Base-by-base conservation (phyloP, 108 stramenopile species). In the Fragilariopsis cylindrus region DNA sequence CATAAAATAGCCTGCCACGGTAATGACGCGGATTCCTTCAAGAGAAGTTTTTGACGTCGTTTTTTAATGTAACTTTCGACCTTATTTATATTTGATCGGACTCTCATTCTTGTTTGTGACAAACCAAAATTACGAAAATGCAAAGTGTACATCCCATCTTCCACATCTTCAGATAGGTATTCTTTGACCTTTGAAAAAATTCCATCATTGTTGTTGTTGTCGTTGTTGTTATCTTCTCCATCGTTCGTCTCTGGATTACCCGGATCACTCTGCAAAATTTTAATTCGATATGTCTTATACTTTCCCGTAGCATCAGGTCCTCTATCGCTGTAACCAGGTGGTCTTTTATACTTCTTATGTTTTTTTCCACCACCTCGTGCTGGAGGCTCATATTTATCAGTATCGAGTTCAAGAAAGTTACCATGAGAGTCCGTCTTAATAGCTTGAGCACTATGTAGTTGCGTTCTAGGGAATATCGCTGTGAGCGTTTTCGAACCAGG, bases 261-360 rank as follows among this genome's bases (percentile, higher is more conserved):
- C 57, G 70, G 55, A 48, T 57, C 46, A 80, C 75, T 21, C 19
- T 44, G 19, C 41, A 55, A 55, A 48, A 89, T 43, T 16, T 82
- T 71, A 9, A 93, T 47, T 11, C 57, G 66, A 66, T 90, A 93
- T 0, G 88, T 83, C 52, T 77, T 57, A 64, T 88, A 93, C 50
- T 78, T 69, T 7, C 92, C 92, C 63, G 88, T 52, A 42, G 62
- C 60, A 74, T 93, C 92, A 6, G 89, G 92, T 47, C 88, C 88
- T 48, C 78, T 84, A 65, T 83, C 81, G 48, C 60, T 65, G 60
- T 68, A 74, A 5, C 70, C 57, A 21, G 62, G 40, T 9, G n/a
- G 4, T 43, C n/a, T 63, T 19, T 79, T 81, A 30, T 30, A 30
- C 49, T 72, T 58, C 65, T 80, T 81, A 13, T 81, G 84, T 49